phyloP scores from a whole-genome alignment of 2,329 filamentous ascomycete species.

The Seiridium unicorne region DNA sequence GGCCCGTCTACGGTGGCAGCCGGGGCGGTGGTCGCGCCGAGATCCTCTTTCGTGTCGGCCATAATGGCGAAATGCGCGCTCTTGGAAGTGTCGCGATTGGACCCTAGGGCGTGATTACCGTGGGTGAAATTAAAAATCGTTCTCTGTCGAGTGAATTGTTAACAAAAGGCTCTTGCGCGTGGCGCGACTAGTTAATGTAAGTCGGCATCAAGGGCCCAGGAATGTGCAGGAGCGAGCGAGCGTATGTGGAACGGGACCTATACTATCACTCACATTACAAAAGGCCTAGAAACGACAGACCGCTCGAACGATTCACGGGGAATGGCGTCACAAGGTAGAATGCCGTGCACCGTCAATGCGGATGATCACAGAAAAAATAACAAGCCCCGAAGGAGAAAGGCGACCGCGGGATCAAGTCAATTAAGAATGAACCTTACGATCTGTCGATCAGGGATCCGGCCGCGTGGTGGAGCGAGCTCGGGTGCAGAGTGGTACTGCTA shows the following conservation, averaged over 20 bases:
- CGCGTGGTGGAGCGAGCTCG: background rate
- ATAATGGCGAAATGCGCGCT: background rate
- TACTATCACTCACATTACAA: background rate
- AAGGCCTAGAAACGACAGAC: background rate
- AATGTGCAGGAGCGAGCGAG: too few relatives aligned
- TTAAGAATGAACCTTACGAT: background rate
- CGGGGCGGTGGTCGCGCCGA: background rate
- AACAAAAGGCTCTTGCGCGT: too few relatives aligned
- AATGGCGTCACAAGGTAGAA: background rate
- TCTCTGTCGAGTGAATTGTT: too few relatives aligned
- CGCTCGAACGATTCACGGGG: background rate
- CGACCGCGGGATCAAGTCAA: background rate
- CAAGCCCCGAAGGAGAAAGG: background rate
- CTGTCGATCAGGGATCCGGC: slow-evolving; percentile 4
- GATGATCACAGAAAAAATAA: background rate
- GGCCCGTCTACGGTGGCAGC: slow-evolving; percentile 12
- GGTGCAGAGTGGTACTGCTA: background rate
- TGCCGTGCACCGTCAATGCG: background rate
- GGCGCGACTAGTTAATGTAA: too few relatives aligned
- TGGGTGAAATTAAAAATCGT: too few relatives aligned
- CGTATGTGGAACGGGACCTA: too few relatives aligned
- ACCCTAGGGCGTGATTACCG: too few relatives aligned
- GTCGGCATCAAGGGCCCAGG: too few relatives aligned
- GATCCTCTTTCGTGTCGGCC: slow-evolving; percentile 4
- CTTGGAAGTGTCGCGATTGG: too few relatives aligned